Conservation (phyloP, 2,329 filamentous ascomycete species). For the Xylaria sp. region DNA sequence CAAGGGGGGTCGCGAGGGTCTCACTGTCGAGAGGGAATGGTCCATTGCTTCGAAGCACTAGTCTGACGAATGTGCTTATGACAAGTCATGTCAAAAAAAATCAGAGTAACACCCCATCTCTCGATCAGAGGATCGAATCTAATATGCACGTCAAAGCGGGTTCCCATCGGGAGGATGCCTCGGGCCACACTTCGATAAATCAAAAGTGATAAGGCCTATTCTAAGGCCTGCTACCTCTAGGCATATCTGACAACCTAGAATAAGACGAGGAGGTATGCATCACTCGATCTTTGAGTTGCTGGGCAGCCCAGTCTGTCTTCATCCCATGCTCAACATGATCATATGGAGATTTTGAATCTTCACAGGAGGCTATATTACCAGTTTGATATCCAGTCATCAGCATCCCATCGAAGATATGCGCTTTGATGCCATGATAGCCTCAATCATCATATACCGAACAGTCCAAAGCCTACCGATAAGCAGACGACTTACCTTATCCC, state of each 20-base stretch:
- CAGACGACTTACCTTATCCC: conserved; percentile 2
- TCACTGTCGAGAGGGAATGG: not conserved
- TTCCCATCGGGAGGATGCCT: conserved; percentile 31
- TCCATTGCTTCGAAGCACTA: not conserved
- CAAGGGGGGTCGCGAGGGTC: not conserved
- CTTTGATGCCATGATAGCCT: not conserved
- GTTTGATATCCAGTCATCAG: not conserved
- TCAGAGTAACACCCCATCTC: conserved; percentile 7
- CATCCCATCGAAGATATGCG: conserved; percentile 23
- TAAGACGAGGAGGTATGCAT: not conserved
- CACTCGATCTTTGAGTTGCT: not conserved
- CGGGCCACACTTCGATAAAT: conserved; percentile 14
- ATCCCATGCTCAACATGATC: not conserved
- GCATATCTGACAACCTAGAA: not conserved
- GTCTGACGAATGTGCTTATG: not conserved
- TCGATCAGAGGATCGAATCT: conserved; percentile 2
- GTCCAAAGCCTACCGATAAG: conserved; percentile 8
- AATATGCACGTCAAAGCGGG: conserved; percentile 23
- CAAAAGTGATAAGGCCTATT: not conserved
- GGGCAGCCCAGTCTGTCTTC: not conserved
- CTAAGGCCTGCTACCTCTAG: not conserved
- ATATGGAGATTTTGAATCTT: not conserved
- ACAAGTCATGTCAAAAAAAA: not conserved
- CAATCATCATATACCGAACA: not conserved
- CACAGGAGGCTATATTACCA: not conserved